Evolutionary conservation across 768 basidiomycete genomes (phyloP).

Genomic region (Pulveroboletus sp.): DNA sequence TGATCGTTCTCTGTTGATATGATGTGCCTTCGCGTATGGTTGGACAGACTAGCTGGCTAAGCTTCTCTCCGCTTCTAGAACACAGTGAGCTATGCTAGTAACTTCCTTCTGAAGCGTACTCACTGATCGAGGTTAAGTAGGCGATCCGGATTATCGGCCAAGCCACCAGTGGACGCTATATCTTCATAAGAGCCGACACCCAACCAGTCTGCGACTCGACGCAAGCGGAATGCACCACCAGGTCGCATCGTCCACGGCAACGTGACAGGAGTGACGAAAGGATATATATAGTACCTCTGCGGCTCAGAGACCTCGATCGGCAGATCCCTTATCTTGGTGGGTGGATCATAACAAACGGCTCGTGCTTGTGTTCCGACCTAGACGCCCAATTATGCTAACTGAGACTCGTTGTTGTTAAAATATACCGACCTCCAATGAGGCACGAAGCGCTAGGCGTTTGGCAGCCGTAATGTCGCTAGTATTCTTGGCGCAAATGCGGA

Average conservation of each 20-base stretch:
- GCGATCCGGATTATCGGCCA: constrained; percentile 34
- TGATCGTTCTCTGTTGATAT: constrained; percentile 23
- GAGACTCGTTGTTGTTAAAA: constrained; percentile 7
- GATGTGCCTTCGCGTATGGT: neutral
- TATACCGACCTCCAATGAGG: constrained; percentile 47
- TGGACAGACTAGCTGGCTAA: constrained; percentile 13
- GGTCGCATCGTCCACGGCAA: constrained; percentile 46
- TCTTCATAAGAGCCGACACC: constrained; percentile 34
- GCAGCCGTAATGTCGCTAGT: constrained; percentile 39
- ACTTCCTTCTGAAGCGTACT: constrained; percentile 6
- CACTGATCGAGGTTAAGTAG: constrained; percentile 38
- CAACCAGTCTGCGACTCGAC: constrained; percentile 62
- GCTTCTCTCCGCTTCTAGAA: constrained; percentile 16
- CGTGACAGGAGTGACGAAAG: constrained; percentile 51
- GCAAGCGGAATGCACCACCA: constrained; percentile 51
- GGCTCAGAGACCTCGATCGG: constrained; percentile 31
- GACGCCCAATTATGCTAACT: neutral
- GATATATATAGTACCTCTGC: constrained; percentile 59
- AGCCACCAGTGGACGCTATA: constrained; percentile 34
- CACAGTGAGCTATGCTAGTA: constrained; percentile 5
- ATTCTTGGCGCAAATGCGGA: constrained; percentile 53
- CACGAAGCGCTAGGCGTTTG: constrained; percentile 50
- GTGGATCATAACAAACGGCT: constrained; percentile 32
- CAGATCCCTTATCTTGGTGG: constrained; percentile 21
- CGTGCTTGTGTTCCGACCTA: constrained; percentile 14